These are phyloP conservation scores for Porphyrellus cyaneotinctus DNA, from an alignment of 768 basidiomycete species.

Conservation along the genomic window DNA sequence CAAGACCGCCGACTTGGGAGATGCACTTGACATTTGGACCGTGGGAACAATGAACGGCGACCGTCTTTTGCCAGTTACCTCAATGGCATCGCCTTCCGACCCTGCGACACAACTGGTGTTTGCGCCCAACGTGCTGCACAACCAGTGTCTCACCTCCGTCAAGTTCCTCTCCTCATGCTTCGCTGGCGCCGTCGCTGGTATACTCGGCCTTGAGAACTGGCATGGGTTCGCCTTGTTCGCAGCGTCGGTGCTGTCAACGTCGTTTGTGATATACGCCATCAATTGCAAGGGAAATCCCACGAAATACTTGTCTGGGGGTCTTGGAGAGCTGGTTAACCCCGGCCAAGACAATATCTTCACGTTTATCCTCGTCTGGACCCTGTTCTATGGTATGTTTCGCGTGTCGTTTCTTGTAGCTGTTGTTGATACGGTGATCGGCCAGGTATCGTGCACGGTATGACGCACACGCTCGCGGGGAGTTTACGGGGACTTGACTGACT, in stretches of 20 bases:
- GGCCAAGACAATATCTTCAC: constrained; percentile 90
- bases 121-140: constrained; percentile 61
- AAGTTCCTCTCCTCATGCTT: constrained; percentile 84
- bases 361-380: constrained; percentile 90
- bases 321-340: constrained; percentile 69
- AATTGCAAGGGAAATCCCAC: constrained; percentile 67
- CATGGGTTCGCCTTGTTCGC: constrained; percentile 79
- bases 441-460: constrained; percentile 49
- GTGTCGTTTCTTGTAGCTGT: not conserved
- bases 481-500: constrained; percentile 6
- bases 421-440: constrained; percentile 9
- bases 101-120: constrained; percentile 59
- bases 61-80: too few relatives aligned
- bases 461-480: not conserved
- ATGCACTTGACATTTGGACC: constrained; percentile 7
- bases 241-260: constrained; percentile 60
- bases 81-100: constrained; percentile 50
- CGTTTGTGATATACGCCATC: constrained; percentile 58
- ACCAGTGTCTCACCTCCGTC: constrained; percentile 56
- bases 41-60: constrained; percentile 11
- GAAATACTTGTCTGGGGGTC: constrained; percentile 61
- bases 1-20: too few relatives aligned
- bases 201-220: constrained; percentile 85
- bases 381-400: constrained; percentile 73
- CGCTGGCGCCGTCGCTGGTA: constrained; percentile 82